phyloP scores from a whole-genome alignment of 805 yeast genomes.

The Candida morakotiae region DNA sequence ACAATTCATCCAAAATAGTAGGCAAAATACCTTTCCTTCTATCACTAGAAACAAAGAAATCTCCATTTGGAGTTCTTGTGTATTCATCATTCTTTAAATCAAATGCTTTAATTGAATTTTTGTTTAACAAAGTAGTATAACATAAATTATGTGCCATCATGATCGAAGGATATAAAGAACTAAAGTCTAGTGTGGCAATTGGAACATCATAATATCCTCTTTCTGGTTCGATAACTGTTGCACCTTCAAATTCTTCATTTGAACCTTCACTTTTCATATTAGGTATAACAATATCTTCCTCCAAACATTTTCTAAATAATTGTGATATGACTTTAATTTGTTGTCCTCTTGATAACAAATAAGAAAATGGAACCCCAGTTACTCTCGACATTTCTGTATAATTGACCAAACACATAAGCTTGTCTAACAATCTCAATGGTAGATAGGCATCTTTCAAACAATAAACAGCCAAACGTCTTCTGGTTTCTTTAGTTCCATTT shows the following conservation, averaged over 20 bases:
- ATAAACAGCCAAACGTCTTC: conserved; percentile 93
- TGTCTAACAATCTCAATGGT: conserved; percentile 83
- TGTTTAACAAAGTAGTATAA: conserved; percentile 81
- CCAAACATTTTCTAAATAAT: conserved; percentile 85
- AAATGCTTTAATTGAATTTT: conserved; percentile 61
- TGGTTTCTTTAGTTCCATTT: conserved; percentile 86
- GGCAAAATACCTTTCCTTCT: conserved; percentile 85
- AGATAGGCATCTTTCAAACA: conserved; percentile 95
- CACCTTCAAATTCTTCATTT: conserved; percentile 96
- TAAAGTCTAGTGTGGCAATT: conserved; percentile 96
- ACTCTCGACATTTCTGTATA: conserved; percentile 99
- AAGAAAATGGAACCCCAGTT: conserved; percentile 96
- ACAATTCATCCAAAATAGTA: conserved; percentile 81
- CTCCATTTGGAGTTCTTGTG: conserved; percentile 86
- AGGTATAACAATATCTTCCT: conserved; percentile 85
- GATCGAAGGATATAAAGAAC: conserved; percentile 94
- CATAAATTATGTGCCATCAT: conserved; percentile 99
- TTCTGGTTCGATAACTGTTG: conserved; percentile 95
- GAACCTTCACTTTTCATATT: conserved; percentile 79
- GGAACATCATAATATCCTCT: conserved; percentile 97
- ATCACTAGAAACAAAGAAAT: conserved; percentile 70
- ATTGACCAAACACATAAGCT: conserved; percentile 92
- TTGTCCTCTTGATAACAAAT: conserved; percentile 86
- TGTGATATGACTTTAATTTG: conserved; percentile 97
- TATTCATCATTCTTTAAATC: conserved; percentile 71